A percentile compares a stretch with the other conserved stretches of the same genome.
These are phyloP conservation scores for Kodamaea suecica DNA, from an alignment of 1,139 yeast genomes.

Conservation along the genomic window DNA sequence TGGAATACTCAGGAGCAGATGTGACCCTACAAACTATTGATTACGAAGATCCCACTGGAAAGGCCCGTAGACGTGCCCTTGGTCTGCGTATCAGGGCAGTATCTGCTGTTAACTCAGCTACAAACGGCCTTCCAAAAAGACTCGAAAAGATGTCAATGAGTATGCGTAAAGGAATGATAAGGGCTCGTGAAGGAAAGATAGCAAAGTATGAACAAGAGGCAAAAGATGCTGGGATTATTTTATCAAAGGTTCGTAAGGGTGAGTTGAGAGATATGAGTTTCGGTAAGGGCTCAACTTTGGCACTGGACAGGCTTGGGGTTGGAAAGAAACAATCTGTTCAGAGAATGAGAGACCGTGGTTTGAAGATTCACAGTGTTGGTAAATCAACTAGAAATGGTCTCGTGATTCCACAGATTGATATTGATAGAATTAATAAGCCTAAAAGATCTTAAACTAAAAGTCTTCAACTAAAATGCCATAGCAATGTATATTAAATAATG, in stretches of 20 bases:
- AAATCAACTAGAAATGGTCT: constrained; percentile 78
- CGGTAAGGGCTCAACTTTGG: constrained; percentile 52
- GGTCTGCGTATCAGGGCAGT: constrained; percentile 61
- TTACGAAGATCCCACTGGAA: constrained; percentile 73
- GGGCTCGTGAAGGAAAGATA: constrained; percentile 51
- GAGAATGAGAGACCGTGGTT: constrained; percentile 67
- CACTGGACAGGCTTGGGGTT: constrained; percentile 58
- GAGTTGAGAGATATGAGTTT: constrained; percentile 54
- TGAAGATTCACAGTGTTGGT: constrained; percentile 76
- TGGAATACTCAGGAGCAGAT: constrained; percentile 71
- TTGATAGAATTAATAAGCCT: constrained; percentile 41
- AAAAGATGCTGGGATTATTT: constrained; percentile 79
- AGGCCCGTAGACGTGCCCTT: constrained; percentile 70
- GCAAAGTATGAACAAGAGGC: constrained; percentile 71
- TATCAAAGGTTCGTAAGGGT: constrained; percentile 64
- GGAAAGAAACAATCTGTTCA: constrained; percentile 28
- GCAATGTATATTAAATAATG: not conserved
- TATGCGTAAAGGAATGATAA: constrained; percentile 79
- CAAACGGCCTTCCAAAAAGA: constrained; percentile 38
- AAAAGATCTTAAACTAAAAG: too few species aligned
- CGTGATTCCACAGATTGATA: constrained; percentile 67
- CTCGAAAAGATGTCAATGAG: constrained; percentile 85
- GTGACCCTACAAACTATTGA: constrained; percentile 65
- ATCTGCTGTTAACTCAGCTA: constrained; percentile 49
- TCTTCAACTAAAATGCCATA: constrained; percentile 6